Evolutionary conservation across 139 green algal genomes (phyloP), one percentile per base, ranked within the genome.

Genomic region (Coelastrella sp.): DNA sequence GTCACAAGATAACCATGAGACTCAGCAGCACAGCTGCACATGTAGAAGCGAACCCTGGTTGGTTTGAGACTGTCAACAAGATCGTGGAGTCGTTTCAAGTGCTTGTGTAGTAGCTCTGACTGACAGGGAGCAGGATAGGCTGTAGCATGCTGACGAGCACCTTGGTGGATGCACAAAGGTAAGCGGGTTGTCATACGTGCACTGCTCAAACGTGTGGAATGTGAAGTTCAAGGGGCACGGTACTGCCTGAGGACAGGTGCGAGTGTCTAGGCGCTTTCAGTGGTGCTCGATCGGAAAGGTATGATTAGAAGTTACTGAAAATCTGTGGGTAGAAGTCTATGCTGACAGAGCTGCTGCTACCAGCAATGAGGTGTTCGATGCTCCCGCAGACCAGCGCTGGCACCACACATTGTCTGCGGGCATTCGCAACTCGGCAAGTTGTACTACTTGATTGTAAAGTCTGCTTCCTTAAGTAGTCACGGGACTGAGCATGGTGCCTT

Each of bases 31-130:
- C 49, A 15, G 75, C 75, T 59, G 75, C 20, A 49, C 57, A 63
- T 10, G 58, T 63, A 4, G 75, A 82, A 25, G 25, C 25, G 0
- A n/a, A 61, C 27, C 17, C 75, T 63, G 75, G 27, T 56, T 82
- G 75, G 75, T 61, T 24, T 11, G 11, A 61, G 10, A 22, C 27
- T 20, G 24, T 82, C 0, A 82, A 82, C 27, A 22, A 61, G 27
- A 82, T 82, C 10, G 75, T 82, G 75, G 6, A 82, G 27, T 82
- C 75, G 17, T 82, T 82, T 82, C 25, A 82, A 11, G 75, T 82
- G 9, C 27, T 82, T 20, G 75, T 22, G 27, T 82, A 56, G 17
- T 24, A 17, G 63, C 35, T 3, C 35, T 49, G 63, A 70, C 15
- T 14, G 12, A 14, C 7, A 70, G 15, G 12, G 15, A 70, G 63